Evolutionary conservation across 83 land plant species (phyloP).

Genomic region (Thuja plicata): DNA sequence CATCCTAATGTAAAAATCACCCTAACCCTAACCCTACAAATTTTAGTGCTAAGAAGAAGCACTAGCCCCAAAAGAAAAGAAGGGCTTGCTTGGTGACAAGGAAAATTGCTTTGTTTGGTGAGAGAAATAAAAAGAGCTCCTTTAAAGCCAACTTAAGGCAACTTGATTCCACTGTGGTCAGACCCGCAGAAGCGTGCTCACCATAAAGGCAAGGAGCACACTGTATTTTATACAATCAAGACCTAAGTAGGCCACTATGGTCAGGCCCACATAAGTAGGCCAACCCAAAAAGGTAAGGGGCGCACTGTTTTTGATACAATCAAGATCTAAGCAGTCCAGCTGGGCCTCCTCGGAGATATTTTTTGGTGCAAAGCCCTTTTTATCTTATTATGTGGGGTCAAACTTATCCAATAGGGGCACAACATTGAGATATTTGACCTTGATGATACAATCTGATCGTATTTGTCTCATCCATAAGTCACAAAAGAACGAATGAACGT

Average conservation of each 20-base stretch:
- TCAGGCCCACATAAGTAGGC: too few species aligned
- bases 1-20: too few species aligned
- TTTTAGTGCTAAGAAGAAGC: too few species aligned
- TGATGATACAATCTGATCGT: background rate
- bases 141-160: too few species aligned
- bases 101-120: too few species aligned
- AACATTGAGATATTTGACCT: background rate
- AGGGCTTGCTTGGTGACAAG: too few species aligned
- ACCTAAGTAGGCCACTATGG: background rate
- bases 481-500: background rate
- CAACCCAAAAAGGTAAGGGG: too few species aligned
- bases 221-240: background rate
- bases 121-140: too few species aligned
- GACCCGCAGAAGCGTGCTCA: too few species aligned
- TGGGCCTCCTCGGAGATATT: background rate
- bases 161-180: too few species aligned
- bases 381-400: background rate
- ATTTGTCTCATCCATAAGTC: background rate
- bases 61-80: too few species aligned
- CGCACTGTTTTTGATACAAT: background rate
- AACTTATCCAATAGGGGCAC: background rate
- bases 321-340: background rate
- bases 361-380: background rate
- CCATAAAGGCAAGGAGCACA: background rate
- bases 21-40: too few species aligned